Percentiles rank a stretch among this genome's conserved stretches.
These are phyloP conservation scores for Harringtonia aguacate DNA, from an alignment of 2,329 filamentous ascomycete genomes.

Conservation along the genomic window DNA sequence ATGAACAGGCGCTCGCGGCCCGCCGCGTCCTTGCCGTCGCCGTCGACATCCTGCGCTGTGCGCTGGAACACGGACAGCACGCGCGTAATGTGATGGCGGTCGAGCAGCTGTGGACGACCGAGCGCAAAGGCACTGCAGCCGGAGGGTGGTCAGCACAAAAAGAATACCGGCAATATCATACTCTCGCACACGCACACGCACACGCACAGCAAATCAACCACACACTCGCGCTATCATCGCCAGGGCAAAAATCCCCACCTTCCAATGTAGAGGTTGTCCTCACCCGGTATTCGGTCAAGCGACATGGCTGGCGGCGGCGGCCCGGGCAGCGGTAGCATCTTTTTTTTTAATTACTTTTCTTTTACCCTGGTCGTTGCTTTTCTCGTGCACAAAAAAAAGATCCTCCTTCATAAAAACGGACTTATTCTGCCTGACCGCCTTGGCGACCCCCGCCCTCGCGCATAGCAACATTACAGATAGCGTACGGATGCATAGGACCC, in stretches of 20 bases:
- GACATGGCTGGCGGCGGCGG: slow-evolving; percentile 30
- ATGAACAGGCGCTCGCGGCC: slow-evolving; percentile 29
- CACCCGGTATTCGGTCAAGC: slow-evolving; percentile 57
- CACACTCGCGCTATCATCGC: neutral
- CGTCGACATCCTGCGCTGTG: slow-evolving; percentile 26
- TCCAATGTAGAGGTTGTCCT: slow-evolving; percentile 65
- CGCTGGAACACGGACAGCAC: slow-evolving; percentile 66
- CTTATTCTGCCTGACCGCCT: too few relatives aligned
- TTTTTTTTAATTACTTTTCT: too few relatives aligned
- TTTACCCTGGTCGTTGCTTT: neutral
- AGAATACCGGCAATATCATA: too few relatives aligned
- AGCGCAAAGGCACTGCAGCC: slow-evolving; percentile 63
- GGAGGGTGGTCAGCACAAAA: too few relatives aligned
- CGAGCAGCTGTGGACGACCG: slow-evolving; percentile 57
- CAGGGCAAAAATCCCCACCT: slow-evolving; percentile 42
- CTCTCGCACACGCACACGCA: too few relatives aligned
- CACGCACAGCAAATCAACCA: too few relatives aligned
- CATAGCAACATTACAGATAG: too few relatives aligned
- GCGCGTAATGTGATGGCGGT: slow-evolving; percentile 68
- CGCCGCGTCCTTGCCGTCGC: slow-evolving; percentile 23
- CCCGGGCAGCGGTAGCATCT: too few relatives aligned
- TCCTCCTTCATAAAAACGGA: too few relatives aligned
- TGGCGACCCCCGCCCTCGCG: too few relatives aligned
- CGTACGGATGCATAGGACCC: too few relatives aligned
- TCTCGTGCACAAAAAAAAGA: neutral